A percentile compares a stretch with the other conserved stretches of the same genome.
These are phyloP conservation scores for Chondrostereum purpureum DNA, from an alignment of 1,284 basidiomycete species.

Conservation along the genomic window DNA sequence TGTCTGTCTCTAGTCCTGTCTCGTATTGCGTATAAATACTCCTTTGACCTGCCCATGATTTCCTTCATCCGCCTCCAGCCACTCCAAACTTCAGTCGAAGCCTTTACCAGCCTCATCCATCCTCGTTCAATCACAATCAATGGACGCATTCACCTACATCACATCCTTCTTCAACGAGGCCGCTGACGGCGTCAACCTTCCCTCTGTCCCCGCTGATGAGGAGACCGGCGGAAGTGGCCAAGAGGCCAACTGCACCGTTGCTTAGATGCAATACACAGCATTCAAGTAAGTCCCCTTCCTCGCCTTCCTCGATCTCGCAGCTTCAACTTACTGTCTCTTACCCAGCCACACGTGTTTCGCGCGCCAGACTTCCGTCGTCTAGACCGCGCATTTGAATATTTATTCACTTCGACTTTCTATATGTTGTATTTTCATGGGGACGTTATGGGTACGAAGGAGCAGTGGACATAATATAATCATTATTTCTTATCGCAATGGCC, in stretches of 20 bases:
- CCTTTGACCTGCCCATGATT: too few species aligned
- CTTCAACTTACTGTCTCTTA: background rate
- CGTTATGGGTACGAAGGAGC: too few species aligned
- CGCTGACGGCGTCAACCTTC: background rate
- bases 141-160: background rate
- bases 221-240: background rate
- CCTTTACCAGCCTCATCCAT: background rate
- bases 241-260: background rate
- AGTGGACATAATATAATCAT: too few species aligned
- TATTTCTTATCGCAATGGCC: too few species aligned
- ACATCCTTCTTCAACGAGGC: background rate
- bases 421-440: too few species aligned
- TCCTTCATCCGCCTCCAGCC: too few species aligned
- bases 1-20: too few species aligned
- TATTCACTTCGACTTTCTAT: background rate
- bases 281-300: background rate
- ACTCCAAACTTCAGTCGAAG: too few species aligned
- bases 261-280: background rate
- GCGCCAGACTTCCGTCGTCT: background rate
- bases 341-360: background rate
- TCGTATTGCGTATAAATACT: too few species aligned
- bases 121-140: background rate
- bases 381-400: background rate
- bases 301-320: background rate
- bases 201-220: background rate